These are phyloP conservation scores for Gardenia jasminoides DNA, from an alignment of 257 asterid species.

Conservation along the genomic window DNA sequence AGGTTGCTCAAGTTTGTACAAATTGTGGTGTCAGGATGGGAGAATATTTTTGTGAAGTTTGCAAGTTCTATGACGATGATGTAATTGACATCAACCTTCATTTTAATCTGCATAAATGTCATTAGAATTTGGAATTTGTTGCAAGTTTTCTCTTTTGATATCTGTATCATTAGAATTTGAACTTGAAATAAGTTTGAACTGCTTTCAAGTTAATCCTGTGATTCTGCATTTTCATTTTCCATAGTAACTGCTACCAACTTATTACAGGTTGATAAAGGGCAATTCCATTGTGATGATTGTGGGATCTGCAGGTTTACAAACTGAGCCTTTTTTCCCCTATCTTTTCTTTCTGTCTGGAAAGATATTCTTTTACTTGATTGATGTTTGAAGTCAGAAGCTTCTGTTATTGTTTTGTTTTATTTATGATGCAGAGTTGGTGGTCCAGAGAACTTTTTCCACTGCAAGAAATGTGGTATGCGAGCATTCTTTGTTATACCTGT, in stretches of 20 bases:
- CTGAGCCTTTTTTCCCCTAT: neutral
- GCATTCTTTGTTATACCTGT: neutral
- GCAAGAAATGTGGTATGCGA: conserved; percentile 83
- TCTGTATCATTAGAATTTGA: neutral
- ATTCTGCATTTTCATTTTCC: neutral
- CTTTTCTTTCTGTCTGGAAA: neutral
- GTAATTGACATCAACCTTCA: conserved; percentile 38
- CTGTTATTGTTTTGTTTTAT: neutral
- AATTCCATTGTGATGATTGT: conserved; percentile 93
- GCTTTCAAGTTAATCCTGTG: neutral
- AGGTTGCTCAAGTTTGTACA: conserved; percentile 80
- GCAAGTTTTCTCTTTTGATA: neutral
- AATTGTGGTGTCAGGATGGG: conserved; percentile 98
- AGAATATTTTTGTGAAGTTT: conserved; percentile 78
- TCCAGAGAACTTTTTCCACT: conserved; percentile 83
- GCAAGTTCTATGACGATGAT: conserved; percentile 94
- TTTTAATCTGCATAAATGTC: neutral
- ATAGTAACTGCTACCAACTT: conserved; percentile 5
- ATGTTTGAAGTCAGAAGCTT: neutral
- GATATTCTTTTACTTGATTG: neutral
- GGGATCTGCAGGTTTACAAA: conserved; percentile 84
- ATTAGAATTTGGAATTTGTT: neutral
- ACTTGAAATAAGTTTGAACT: neutral
- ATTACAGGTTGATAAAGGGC: conserved; percentile 73
- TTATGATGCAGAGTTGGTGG: conserved; percentile 66